A percentile compares a stretch with the other conserved stretches of the same genome.
Conservation (phyloP, 257 asterid species). For the Gardenia jasminoides region DNA sequence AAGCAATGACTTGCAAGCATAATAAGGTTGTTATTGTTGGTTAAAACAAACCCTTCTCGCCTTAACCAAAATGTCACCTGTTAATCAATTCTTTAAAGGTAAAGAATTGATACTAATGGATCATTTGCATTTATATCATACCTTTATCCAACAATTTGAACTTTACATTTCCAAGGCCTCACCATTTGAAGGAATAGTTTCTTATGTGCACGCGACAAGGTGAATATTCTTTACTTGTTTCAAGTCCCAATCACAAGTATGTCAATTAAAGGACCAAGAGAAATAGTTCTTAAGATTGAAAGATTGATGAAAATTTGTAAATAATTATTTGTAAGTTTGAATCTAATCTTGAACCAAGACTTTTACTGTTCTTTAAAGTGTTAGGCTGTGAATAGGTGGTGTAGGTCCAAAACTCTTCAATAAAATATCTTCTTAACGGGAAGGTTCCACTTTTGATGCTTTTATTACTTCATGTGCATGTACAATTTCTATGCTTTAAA, state of each 20-base stretch:
- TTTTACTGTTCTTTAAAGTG: too few relatives aligned
- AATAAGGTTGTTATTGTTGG: not conserved
- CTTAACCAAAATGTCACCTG: not conserved
- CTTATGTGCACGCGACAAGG: not conserved
- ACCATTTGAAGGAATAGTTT: not conserved
- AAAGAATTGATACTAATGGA: not conserved
- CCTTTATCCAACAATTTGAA: not conserved
- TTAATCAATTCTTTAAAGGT: not conserved
- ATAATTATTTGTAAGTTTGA: not conserved
- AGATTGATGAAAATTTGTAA: too few relatives aligned
- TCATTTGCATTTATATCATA: not conserved
- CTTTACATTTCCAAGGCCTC: not conserved
- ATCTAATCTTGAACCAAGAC: too few relatives aligned
- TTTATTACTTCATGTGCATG: too few relatives aligned
- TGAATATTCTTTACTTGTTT: constrained; percentile 3
- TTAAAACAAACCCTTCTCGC: not conserved
- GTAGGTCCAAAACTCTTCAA: too few relatives aligned
- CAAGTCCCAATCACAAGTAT: not conserved
- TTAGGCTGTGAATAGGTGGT: too few relatives aligned
- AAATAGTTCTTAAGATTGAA: too few relatives aligned
- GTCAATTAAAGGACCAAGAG: not conserved
- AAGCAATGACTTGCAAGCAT: constrained; percentile 1
- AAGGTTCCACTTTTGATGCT: too few relatives aligned
- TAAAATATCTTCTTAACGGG: too few relatives aligned
- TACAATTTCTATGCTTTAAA: too few relatives aligned